Evolutionary conservation across 108 stramenopile genomes (phyloP), one percentile per base, ranked within the genome.

Genomic region (Parietichytrium sp.): DNA sequence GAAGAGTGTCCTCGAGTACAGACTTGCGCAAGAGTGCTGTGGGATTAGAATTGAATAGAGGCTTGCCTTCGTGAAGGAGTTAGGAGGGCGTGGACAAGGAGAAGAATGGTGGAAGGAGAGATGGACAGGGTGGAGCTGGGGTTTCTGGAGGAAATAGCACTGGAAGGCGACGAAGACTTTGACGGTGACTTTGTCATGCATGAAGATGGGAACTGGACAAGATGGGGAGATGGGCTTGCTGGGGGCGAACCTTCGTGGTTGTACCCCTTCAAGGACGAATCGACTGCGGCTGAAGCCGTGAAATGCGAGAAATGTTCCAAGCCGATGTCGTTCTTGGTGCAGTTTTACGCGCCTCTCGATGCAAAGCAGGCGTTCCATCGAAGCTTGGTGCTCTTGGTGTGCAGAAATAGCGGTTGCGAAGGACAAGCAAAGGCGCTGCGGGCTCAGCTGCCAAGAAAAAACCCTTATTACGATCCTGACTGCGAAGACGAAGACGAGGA

Each of bases 341-440:
- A 72, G 61, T 33, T 72, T 23, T 72, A 72, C 42, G 61, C 61
- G 33, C 61, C 61, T 6, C 61, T 72, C 38, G 61, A 72, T 72
- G 61, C 38, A 2, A 45, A 72, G 3, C 61, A 72, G 23, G 61
- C 61, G 38, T 72, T 45, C 3, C 61, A 72, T 27, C 61, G 61
- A 33, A 72, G 38, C 33, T 38, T 72, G 29, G 36, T 45, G 13
- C 38, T 72, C 42, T 72, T 72, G 10, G 61, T 72, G 12, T 72
- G 61, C 20, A 33, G 61, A n/a, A 72, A 72, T 33, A 12, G 38
- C 36, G 61, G 45, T n/a, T 72, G 61, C 61, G 45, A 72, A 25
- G 61, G 38, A 27, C 61, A 33, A 8, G 61, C 20, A 13, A 72
- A 72, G 33, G 61, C 45, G 6, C 20, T 45, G 10, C 61, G 61